Base-by-base conservation (phyloP, 148 eudicot genomes). In the Rhododendron vialii region DNA sequence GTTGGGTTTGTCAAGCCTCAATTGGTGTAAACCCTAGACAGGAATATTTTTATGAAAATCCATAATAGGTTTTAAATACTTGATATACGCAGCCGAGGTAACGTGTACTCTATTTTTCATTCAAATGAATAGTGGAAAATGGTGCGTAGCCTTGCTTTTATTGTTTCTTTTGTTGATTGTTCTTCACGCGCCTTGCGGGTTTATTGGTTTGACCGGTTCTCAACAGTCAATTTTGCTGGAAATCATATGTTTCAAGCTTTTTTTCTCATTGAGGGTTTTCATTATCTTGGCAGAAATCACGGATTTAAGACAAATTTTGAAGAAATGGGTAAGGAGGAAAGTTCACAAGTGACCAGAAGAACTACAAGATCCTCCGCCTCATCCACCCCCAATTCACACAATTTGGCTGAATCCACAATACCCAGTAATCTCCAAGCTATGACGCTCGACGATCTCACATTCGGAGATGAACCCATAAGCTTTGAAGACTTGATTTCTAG, bases 311-410 rank as follows among this genome's bases (percentile, higher is more conserved):
- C 33, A 8, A n/a, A n/a, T 1, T 43, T 48, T 55, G 73, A 45
- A 77, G 88, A 55, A 71, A 95, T 96, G 99, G 86, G 84, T 55
- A 79, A 86, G 36, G 93, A 94, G 33, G 95, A 90, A 91, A 92
- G 86, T 78, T 92, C 92, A 53, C 92, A 90, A 82, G 71, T 55
- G 78, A 85, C 75, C 1, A 89, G 98, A 92, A 94, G 98, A 91
- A 90, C 93, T 76, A 95, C 97, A 26, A 89, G 99, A 84, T 92
- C 89, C 24, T 91, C 94, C 75, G 55, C 90, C 77, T 77, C 85
- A 69, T 79, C 86, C 13, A 81, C 87, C 22, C 87, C 92, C n/a
- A 85, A 88, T 84, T 88, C 92, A 51, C 89, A 84, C 50, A 88
- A 83, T 86, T 86, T 82, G 17, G 85, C 41, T 7, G 87, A 88